Evolutionary conservation across 208 protist species (phyloP), one percentile per base, ranked within the genome.

Genomic region (Balamuthia mandrillaris): DNA sequence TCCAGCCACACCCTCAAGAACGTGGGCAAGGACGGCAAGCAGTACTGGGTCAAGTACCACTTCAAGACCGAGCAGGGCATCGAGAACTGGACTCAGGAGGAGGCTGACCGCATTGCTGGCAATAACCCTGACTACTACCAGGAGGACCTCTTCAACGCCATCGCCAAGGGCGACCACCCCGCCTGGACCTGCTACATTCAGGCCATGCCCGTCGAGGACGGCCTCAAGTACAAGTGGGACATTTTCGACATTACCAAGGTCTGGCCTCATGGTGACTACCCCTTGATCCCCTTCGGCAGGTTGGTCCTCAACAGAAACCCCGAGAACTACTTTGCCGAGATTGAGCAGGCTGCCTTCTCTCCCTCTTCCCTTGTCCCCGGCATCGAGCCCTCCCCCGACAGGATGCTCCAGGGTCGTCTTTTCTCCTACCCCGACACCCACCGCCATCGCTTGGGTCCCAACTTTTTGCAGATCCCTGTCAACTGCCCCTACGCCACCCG

Each of bases 181-280:
- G 35, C 79, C 0, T 96, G 94, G 94, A 93, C 68, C 63, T 61
- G 92, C 3, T 88, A 86, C 27, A 84, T 96, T 3, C 94, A 96
- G 89, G 56, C 94, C 27, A 96, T 96, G 88, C 33, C 91, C 29
- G 47, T 88, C 45, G 90, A 91, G 29, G 91, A 96, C 24, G 91
- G 75, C 12, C 33, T 27, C 31, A 92, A 91, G 47, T 92, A 91
- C 61, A 31, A 56, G 39, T 95, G 88, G 52, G 74, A 96, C 77
- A 56, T 87, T n/a, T 94, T 96, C 58, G 94, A 96, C 85, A 61
- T 95, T 21, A 96, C 94, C 41, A 96, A 96, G 81, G 88, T 95
- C 6, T 95, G 92, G 92, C 78, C 92, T 56, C 91, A 96, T 42
- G 88, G 91, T 58, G 88, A 92, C 21, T 94, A 88, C 85, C 94